These are phyloP conservation scores for Hawksworthiomyces lignivorus DNA, from an alignment of 2,329 filamentous ascomycete species.

Conservation along the genomic window DNA sequence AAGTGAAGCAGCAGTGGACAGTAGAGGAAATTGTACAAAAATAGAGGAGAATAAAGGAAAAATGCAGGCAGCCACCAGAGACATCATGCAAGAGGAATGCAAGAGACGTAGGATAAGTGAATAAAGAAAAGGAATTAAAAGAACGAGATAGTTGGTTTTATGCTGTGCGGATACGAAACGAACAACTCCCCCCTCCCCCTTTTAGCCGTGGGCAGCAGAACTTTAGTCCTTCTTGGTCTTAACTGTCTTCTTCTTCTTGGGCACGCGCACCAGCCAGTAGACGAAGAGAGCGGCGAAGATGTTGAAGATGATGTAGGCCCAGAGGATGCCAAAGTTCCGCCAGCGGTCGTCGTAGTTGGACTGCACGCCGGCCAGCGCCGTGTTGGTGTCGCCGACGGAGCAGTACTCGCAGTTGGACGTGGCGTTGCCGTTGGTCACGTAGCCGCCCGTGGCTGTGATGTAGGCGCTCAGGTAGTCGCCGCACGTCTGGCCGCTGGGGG, in stretches of 20 bases:
- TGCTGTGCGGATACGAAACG: too few species aligned
- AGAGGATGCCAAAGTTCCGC: constrained; percentile 59
- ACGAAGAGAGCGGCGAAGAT: constrained; percentile 34
- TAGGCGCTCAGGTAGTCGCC: constrained; percentile 47
- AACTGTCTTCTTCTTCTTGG: constrained; percentile 15
- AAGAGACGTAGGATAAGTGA: neutral
- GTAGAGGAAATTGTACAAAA: too few species aligned
- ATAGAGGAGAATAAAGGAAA: too few species aligned
- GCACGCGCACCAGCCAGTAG: constrained; percentile 20
- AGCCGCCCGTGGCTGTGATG: constrained; percentile 42
- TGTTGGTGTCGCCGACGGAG: constrained; percentile 42
- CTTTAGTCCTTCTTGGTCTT: constrained; percentile 17
- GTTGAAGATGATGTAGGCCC: constrained; percentile 47
- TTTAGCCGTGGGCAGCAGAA: too few species aligned
- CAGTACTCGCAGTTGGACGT: constrained; percentile 50
- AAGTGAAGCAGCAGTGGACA: too few species aligned
- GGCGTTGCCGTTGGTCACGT: constrained; percentile 40
- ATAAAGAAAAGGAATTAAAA: neutral
- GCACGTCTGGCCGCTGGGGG: constrained; percentile 52
- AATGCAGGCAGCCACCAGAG: too few species aligned
- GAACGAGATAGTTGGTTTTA: too few species aligned
- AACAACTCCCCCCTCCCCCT: too few species aligned
- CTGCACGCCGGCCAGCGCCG: constrained; percentile 38
- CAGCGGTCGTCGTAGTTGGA: constrained; percentile 52
- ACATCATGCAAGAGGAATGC: too few species aligned